These are phyloP conservation scores for Aspergillus vadensis DNA, from an alignment of 2,329 filamentous ascomycete species.

Conservation along the genomic window DNA sequence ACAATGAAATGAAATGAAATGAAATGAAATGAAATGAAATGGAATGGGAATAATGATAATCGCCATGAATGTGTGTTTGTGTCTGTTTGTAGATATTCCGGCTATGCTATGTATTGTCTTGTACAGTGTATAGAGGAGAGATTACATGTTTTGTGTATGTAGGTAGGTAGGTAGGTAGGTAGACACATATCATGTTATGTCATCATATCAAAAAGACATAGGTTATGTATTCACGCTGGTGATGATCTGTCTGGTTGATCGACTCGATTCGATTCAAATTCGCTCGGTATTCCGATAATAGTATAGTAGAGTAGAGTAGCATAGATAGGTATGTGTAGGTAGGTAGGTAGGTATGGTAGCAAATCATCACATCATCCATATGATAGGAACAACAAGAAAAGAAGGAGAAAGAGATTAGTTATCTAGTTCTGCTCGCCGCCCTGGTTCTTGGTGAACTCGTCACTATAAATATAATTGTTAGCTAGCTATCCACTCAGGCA, in stretches of 20 bases:
- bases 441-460: conserved; percentile 73
- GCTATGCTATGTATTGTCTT: not conserved
- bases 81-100: not conserved
- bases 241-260: not conserved
- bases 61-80: not conserved
- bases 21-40: not conserved
- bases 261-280: not conserved
- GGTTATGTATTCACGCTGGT: not conserved
- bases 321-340: not conserved
- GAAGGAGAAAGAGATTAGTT: not conserved
- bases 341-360: not conserved
- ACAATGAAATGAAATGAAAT: too few relatives aligned
- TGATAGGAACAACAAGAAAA: too few relatives aligned
- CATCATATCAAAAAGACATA: not conserved
- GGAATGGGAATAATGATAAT: conserved; percentile 2
- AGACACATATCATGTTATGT: not conserved
- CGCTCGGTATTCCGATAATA: not conserved
- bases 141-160: not conserved
- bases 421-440: conserved; percentile 61
- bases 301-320: not conserved
- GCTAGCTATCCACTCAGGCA: conserved; percentile 1
- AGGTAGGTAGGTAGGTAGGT: not conserved
- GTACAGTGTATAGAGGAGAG: not conserved
- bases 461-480: conserved; percentile 51
- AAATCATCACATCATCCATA: conserved; percentile 3